phyloP scores from a whole-genome alignment of 345 rosid genomes.

The Firmiana major region DNA sequence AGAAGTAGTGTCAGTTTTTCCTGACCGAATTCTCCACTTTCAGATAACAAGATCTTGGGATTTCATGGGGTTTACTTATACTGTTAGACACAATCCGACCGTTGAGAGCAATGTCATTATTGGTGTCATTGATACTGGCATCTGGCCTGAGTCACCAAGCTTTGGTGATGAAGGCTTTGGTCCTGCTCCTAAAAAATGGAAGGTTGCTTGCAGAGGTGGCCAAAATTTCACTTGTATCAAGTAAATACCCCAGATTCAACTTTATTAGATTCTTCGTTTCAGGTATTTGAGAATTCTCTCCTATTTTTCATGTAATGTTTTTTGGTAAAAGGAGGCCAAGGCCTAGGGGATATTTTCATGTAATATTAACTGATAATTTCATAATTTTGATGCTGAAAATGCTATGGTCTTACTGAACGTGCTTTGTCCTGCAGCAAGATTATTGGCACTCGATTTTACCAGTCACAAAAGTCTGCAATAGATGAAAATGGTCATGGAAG shows the following conservation, averaged over 20 bases:
- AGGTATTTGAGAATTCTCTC: no score
- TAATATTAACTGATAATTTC: no score
- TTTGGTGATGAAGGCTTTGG: conserved; percentile 47
- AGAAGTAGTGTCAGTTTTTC: conserved; percentile 45
- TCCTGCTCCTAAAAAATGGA: conserved; percentile 50
- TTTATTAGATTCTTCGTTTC: conserved; percentile 2
- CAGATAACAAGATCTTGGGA: conserved; percentile 57
- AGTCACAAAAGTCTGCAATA: conserved; percentile 8
- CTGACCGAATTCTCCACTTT: conserved; percentile 23
- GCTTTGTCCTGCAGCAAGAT: conserved; percentile 27
- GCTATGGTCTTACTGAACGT: neutral
- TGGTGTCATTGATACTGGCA: conserved; percentile 40
- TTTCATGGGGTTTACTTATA: conserved; percentile 37
- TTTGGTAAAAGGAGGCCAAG: no score
- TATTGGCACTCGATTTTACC: conserved; percentile 40
- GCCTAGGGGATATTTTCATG: no score
- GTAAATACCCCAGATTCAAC: neutral
- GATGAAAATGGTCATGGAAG: conserved; percentile 42
- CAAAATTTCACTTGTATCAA: conserved; percentile 19
- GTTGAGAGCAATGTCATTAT: conserved; percentile 29
- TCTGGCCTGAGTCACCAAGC: conserved; percentile 49
- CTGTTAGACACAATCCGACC: neutral
- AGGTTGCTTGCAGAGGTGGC: conserved; percentile 40
- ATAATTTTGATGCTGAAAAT: no score
- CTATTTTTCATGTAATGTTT: no score